phyloP scores from a whole-genome alignment of 2,329 filamentous ascomycete genomes.

The Emergomyces orientalis region DNA sequence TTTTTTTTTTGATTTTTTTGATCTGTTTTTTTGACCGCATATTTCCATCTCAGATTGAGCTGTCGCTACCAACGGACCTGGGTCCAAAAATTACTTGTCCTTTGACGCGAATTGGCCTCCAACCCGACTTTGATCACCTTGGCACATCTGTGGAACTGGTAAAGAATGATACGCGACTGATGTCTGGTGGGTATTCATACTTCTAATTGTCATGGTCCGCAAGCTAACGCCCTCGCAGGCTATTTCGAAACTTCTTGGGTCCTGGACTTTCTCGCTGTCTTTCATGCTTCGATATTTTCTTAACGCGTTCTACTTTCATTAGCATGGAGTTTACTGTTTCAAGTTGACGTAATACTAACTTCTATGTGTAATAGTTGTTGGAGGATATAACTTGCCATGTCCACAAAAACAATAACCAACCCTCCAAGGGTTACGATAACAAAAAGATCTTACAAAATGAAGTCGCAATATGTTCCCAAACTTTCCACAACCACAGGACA shows the following conservation, averaged over 20 bases:
- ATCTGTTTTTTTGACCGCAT: neutral
- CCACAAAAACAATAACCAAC: constrained; percentile 30
- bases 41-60: neutral
- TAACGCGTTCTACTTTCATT: neutral
- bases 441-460: constrained; percentile 25
- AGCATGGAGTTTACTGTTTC: constrained; percentile 1
- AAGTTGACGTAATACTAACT: constrained; percentile 19
- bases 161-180: neutral
- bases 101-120: neutral
- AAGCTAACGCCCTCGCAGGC: constrained; percentile 3
- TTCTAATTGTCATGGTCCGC: neutral
- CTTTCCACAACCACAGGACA: constrained; percentile 29
- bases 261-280: neutral
- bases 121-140: neutral
- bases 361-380: constrained; percentile 2
- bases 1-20: neutral
- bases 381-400: constrained; percentile 22
- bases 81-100: neutral
- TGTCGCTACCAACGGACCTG: neutral
- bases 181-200: neutral
- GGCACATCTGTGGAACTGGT: neutral
- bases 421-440: constrained; percentile 30
- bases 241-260: neutral
- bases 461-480: constrained; percentile 29
- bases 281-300: neutral